Conservation (phyloP, 2,329 filamentous ascomycete species). For the Phaeophleospora eucalypticola region DNA sequence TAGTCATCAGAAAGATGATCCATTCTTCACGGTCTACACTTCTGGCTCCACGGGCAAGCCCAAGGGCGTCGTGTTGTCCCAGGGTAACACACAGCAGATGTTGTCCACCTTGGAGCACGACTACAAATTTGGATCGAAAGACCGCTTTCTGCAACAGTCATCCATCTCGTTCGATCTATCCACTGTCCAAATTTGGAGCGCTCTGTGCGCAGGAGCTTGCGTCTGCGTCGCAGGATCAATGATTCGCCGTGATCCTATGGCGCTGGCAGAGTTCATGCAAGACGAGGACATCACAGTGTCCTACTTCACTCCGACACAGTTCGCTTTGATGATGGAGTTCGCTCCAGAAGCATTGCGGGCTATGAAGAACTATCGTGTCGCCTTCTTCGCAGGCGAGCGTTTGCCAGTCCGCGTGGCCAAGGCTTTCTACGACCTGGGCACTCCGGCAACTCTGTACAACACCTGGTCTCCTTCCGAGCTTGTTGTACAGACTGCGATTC, state of each 20-base stretch:
- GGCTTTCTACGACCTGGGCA: not conserved
- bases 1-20: no score
- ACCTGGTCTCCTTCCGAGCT: constrained; percentile 8
- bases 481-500: not conserved
- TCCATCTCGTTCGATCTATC: constrained; percentile 42
- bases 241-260: constrained; percentile 32
- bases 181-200: constrained; percentile 35
- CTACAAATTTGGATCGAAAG: constrained; percentile 3
- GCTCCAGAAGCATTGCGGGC: not conserved
- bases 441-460: constrained; percentile 1
- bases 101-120: no score
- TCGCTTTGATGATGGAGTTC: constrained; percentile 22
- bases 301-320: constrained; percentile 41
- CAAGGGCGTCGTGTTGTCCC: constrained; percentile 3
- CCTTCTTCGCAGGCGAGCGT: constrained; percentile 33
- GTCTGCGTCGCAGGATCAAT: constrained; percentile 33
- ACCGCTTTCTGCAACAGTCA: constrained; percentile 35
- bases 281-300: constrained; percentile 37
- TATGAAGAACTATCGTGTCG: constrained; percentile 27
- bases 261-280: constrained; percentile 35
- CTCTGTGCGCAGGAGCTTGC: constrained; percentile 36
- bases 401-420: not conserved
- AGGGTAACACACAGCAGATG: not conserved
- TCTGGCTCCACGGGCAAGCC: constrained; percentile 10
- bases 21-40: no score